Evolutionary conservation across 2,329 filamentous ascomycete species (phyloP).

Genomic region (Ascomycota sp.): DNA sequence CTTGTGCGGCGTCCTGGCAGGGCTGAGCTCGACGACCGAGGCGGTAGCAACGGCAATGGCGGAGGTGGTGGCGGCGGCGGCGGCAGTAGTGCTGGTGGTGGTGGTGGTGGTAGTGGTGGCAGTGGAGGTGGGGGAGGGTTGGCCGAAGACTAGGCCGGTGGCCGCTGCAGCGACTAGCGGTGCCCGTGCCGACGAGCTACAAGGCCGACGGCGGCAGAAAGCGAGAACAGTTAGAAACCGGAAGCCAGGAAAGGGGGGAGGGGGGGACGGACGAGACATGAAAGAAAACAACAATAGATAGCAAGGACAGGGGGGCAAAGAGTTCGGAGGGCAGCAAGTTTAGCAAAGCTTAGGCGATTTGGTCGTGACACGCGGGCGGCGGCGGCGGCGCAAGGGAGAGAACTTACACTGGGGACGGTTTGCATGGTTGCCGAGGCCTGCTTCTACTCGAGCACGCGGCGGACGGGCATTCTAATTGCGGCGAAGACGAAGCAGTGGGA

Average conservation of each 20-base stretch:
- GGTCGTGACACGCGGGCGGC: constrained; percentile 1
- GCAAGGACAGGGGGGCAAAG: constrained; percentile 3
- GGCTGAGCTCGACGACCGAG: constrained; percentile 7
- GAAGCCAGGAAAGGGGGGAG: not conserved
- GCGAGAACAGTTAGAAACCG: not conserved
- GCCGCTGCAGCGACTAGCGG: constrained; percentile 39
- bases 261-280: not conserved
- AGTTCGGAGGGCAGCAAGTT: constrained; percentile 5
- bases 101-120: constrained; percentile 16
- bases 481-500: constrained; percentile 1
- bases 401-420: constrained; percentile 30
- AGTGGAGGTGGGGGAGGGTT: constrained; percentile 14
- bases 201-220: not conserved
- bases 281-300: not conserved
- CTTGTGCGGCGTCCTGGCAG: constrained; percentile 8
- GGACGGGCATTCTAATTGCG: constrained; percentile 15
- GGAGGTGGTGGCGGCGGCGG: no score
- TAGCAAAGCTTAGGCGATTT: constrained; percentile 4
- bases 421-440: constrained; percentile 27
- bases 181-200: constrained; percentile 40
- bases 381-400: constrained; percentile 1
- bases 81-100: constrained; percentile 3
- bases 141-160: constrained; percentile 37
- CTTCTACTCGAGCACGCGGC: constrained; percentile 17
- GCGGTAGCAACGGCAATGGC: constrained; percentile 14